Evolutionary conservation across 805 yeast species (phyloP), one percentile per base, ranked within the genome.

Genomic region (Saccharomycopsis amapae): DNA sequence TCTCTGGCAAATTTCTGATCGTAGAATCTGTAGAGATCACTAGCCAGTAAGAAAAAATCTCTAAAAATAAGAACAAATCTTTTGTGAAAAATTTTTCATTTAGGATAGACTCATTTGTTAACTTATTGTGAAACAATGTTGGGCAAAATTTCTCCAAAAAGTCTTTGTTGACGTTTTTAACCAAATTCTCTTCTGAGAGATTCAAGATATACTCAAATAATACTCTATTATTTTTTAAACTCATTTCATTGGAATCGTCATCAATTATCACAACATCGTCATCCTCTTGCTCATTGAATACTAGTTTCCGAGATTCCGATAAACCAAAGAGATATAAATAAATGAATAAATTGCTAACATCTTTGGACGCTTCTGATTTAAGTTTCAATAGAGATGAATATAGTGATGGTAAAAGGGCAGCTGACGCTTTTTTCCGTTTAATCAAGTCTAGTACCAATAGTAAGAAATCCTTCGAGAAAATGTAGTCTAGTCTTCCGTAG

Each of bases 21-120:
- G 80, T 89, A 9, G 66, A 62, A 56, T 85, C 94, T 52, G 77
- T 81, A 2, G 85, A 73, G 6, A 84, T 76, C 22, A 76, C 71
- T 35, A 84, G 61, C 75, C 84, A 75, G 55, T 79, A 81, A 1
- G 87, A 77, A 49, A 78, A 72, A 7, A 82, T 56, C 52, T 83
- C 86, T 47, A 81, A 68, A 49, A 79, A 73, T 0, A 80, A 57
- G 37, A 64, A 67, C 2, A 82, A 57, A 26, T 64, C 63, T 26
- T 56, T 50, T 49, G 58, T 57, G n/a, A 58, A 35, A 39, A 62
- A 56, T 25, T 52, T 42, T 2, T 42, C 38, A 23, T 43, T 45
- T 12, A 42, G 26, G 5, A 15, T 33, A 25, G 13, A 5, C 4
- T 18, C 25, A 18, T 15, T 18, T 5, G 23, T 19, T 22, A 13